Evolutionary conservation across 805 yeast species (phyloP).

Genomic region (Nakazawaea peltata): DNA sequence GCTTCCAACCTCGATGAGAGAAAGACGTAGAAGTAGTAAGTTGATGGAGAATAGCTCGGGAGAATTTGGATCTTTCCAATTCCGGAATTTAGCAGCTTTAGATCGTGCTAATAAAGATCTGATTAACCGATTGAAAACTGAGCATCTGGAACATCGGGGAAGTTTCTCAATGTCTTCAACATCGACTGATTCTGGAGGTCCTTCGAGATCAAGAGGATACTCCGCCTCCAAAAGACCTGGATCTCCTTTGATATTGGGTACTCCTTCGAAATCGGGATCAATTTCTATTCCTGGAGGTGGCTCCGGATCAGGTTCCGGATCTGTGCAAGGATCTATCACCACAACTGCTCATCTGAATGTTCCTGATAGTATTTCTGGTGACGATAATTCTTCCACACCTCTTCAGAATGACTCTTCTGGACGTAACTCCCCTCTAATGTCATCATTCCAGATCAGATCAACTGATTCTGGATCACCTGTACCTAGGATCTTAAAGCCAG

Average conservation of each 20-base stretch:
- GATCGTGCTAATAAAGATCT: conserved; percentile 94
- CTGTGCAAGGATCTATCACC: background rate
- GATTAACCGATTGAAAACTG: conserved; percentile 77
- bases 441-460: conserved; percentile 9
- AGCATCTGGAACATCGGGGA: conserved; percentile 55
- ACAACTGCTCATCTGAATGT: conserved; percentile 3
- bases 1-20: conserved; percentile 43
- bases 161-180: conserved; percentile 37
- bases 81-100: conserved; percentile 79
- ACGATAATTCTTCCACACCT: conserved; percentile 15
- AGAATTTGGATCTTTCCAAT: conserved; percentile 91
- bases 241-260: conserved; percentile 25
- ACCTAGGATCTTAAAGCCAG: conserved; percentile 7
- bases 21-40: conserved; percentile 60
- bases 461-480: conserved; percentile 11
- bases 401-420: conserved; percentile 19
- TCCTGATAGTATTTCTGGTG: conserved; percentile 26
- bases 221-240: conserved; percentile 33
- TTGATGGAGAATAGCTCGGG: conserved; percentile 54
- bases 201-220: conserved; percentile 18
- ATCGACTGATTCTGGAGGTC: conserved; percentile 27
- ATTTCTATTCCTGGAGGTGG: no score
- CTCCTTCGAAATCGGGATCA: conserved; percentile 8
- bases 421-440: conserved; percentile 23
- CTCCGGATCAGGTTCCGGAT: no score